phyloP scores from a whole-genome alignment of 106 monocot genomes.

The Phalaenopsis aphrodite region DNA sequence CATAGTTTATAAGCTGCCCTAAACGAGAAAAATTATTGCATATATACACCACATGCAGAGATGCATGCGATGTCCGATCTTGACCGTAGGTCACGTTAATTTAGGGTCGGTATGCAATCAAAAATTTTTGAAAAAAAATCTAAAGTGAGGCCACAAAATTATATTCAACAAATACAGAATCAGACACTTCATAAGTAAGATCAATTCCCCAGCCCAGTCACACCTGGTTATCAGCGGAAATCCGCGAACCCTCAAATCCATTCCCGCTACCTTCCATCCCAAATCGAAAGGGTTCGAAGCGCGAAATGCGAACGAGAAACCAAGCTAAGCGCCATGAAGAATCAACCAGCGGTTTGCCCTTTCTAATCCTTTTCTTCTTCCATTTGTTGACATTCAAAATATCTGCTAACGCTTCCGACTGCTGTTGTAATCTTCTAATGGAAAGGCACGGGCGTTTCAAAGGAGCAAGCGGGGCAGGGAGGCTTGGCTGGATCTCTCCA shows the following conservation, averaged over 20 bases:
- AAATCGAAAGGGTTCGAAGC: neutral
- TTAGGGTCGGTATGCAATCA: too few relatives aligned
- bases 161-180: too few relatives aligned
- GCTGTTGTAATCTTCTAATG: slow-evolving; percentile 1
- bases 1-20: too few relatives aligned
- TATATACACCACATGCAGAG: too few relatives aligned
- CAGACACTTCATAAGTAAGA: too few relatives aligned
- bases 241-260: neutral
- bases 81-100: too few relatives aligned
- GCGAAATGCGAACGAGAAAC: slow-evolving; percentile 2
- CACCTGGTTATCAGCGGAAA: neutral
- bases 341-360: neutral
- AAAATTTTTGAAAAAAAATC: too few relatives aligned
- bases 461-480: neutral
- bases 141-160: too few relatives aligned
- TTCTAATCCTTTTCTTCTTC: neutral
- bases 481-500: neutral
- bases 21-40: too few relatives aligned
- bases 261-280: neutral
- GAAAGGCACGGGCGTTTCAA: neutral
- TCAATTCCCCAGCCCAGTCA: too few relatives aligned
- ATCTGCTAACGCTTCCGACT: neutral
- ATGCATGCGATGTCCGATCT: too few relatives aligned
- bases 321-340: slow-evolving; percentile 7
- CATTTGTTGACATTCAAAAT: neutral